Base-by-base conservation (phyloP, 805 yeast species). In the Barnettozyma wickerhamii region DNA sequence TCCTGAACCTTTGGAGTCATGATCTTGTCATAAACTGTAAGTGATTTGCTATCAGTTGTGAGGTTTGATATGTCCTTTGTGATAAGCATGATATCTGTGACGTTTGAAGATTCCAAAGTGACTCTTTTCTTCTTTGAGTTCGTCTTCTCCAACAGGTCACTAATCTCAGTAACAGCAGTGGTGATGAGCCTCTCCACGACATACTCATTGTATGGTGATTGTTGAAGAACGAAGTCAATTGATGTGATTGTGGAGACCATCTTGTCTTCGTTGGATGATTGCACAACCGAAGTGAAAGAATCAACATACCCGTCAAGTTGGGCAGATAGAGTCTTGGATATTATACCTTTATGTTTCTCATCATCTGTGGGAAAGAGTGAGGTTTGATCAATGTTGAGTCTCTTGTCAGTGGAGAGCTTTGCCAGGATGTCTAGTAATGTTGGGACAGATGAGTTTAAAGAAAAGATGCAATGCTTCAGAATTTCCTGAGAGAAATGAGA, bases 371-470 rank as follows among this genome's bases (percentile, higher is more conserved):
- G 33, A 10, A 41, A 35, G 5, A 40, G 7, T 3, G 37, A 42
- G 6, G n/a, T 34, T 4, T 43, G 42, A n/a, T 28, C 33, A 7
- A 41, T 38, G 17, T 52, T 31, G 20, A 49, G 19, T 30, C 51
- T 26, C 7, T 37, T 15, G 21, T 52, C 49, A 9, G 52, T 40
- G 5, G 58, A 50, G 7, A 60, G 41, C 24, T 40, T 39, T 2
- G 62, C 50, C n/a, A 67, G 19, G 4, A 63, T 61, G 13, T 64
- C 70, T 7, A 75, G 34, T 2, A 68, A 30, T 10, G 58, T 41
- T 0, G 72, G 68, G 5, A 71, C 39, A 15, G 73, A 52, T 10
- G 52, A 46, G 17, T 58, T 57, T 38, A 76, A 59, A 0, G 73
- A 57, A 17, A 52, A 45, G 12, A 62, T 50, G 41, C 71, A 69